Conservation (phyloP, 2,329 filamentous ascomycete genomes). For the Hypomyces rosellus region DNA sequence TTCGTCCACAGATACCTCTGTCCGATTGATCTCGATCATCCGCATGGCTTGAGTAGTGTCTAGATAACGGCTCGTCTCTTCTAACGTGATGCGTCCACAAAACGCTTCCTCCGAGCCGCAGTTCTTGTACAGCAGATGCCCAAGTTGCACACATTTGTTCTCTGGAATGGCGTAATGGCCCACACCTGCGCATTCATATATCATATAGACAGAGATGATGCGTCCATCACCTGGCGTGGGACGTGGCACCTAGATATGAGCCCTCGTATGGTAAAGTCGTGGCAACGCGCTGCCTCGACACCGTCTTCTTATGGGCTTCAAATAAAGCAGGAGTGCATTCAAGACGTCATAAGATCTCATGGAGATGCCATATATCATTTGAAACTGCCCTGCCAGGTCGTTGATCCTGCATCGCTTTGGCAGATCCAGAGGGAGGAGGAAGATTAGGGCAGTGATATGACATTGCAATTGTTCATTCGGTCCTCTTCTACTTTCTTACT, state of each 20-base stretch:
- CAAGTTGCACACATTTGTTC: slow-evolving; percentile 23
- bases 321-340: slow-evolving; percentile 1
- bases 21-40: no score
- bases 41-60: no score
- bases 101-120: slow-evolving; percentile 16
- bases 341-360: slow-evolving; percentile 17
- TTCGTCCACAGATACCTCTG: no score
- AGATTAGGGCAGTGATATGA: neutral
- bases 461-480: neutral
- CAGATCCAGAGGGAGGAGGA: slow-evolving; percentile 23
- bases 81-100: no score
- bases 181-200: slow-evolving; percentile 30
- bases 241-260: slow-evolving; percentile 25
- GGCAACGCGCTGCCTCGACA: slow-evolving; percentile 9
- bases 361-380: slow-evolving; percentile 28
- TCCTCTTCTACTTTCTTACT: no score
- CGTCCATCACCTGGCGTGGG: slow-evolving; percentile 26
- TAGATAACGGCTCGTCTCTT: no score
- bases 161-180: slow-evolving; percentile 27
- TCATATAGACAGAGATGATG: slow-evolving; percentile 14
- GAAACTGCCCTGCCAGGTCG: slow-evolving; percentile 23
- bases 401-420: slow-evolving; percentile 26
- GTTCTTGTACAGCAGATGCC: slow-evolving; percentile 23
- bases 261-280: slow-evolving; percentile 18
- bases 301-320: slow-evolving; percentile 14